Conservation (phyloP, 768 basidiomycete species). For the Exidia glandulosa region DNA sequence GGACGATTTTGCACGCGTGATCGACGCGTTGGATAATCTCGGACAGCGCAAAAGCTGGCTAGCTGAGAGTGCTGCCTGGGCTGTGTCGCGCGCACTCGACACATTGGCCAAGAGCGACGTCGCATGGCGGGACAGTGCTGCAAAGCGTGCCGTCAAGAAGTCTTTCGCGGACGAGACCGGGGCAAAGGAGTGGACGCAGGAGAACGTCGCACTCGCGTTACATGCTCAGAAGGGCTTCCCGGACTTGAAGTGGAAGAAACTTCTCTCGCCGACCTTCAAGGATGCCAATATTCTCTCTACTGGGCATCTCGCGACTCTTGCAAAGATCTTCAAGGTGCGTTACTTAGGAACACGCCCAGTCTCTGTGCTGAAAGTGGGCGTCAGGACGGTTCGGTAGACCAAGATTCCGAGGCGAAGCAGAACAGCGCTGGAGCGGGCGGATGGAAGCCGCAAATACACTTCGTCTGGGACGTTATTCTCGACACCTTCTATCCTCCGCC, state of each 20-base stretch:
- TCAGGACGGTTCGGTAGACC: constrained; percentile 36
- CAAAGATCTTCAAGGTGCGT: constrained; percentile 68
- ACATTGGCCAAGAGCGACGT: constrained; percentile 46
- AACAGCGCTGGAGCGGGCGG: constrained; percentile 35
- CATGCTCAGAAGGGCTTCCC: constrained; percentile 54
- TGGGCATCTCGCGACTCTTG: constrained; percentile 62
- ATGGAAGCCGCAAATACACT: constrained; percentile 89
- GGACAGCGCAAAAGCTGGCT: constrained; percentile 86
- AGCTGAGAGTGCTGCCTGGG: constrained; percentile 85
- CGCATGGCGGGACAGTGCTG: constrained; percentile 60
- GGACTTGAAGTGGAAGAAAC: constrained; percentile 52
- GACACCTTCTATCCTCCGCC: constrained; percentile 52
- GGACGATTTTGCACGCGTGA: constrained; percentile 44
- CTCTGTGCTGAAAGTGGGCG: constrained; percentile 13
- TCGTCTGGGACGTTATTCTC: constrained; percentile 79
- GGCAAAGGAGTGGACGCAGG: constrained; percentile 64
- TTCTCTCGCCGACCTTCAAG: constrained; percentile 68
- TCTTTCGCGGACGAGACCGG: constrained; percentile 43
- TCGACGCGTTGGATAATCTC: constrained; percentile 51
- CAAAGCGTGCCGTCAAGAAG: constrained; percentile 35
- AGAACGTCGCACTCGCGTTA: constrained; percentile 74
- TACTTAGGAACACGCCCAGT: neutral
- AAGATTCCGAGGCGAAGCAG: constrained; percentile 43
- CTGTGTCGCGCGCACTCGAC: constrained; percentile 53
- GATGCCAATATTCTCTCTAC: constrained; percentile 53